Base-by-base conservation (phyloP, 176 grass and related monocot genomes). In the Oryza coarctata region DNA sequence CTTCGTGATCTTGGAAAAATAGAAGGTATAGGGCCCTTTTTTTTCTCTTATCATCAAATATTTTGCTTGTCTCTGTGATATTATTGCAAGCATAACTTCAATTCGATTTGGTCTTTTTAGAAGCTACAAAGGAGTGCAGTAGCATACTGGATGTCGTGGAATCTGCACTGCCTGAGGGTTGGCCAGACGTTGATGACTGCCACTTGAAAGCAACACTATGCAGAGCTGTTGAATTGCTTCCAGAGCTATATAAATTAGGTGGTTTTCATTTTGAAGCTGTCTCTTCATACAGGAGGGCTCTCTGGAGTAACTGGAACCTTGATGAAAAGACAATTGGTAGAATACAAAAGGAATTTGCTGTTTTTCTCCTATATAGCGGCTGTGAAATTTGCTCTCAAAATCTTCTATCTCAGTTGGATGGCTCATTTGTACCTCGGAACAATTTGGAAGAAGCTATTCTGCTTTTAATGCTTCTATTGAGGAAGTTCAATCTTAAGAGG, bases 401-500 rank as follows among this genome's bases (percentile, higher is more conserved):
- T 25, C 70, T 88, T 75, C 83, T 44, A 32, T 88, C 65, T 80
- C 92, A 93, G 77, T 89, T 77, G 58, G 82, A 90, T 83, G 80
- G 82, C 85, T 89, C 84, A 66, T 94, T 94, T 92, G 76, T 98
- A 58, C 90, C 95, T 58, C 52, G 34, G 26, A 98, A 98, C 72
- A 94, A 94, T 83, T 70, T 88, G 57, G 92, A 98, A 91, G 95
- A 98, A 73, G 95, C 95, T 65, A 89, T 91, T 91, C 78, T 97
- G 69, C 86, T 97, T 70, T 90, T 97, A 38, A 80, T 94, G 65
- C 87, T 97, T 93, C 82, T 97, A 32, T 74, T 94, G 82, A 88
- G 83, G 70, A 97, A 94, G 73, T 94, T 90, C 78, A 80, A 88
- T 79, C 84, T 84, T 12, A 94, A 83, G 78, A 88, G 82, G 67